Evolutionary conservation across 495 filamentous ascomycete species (phyloP).

Genomic region (Penicillium crystallinum): DNA sequence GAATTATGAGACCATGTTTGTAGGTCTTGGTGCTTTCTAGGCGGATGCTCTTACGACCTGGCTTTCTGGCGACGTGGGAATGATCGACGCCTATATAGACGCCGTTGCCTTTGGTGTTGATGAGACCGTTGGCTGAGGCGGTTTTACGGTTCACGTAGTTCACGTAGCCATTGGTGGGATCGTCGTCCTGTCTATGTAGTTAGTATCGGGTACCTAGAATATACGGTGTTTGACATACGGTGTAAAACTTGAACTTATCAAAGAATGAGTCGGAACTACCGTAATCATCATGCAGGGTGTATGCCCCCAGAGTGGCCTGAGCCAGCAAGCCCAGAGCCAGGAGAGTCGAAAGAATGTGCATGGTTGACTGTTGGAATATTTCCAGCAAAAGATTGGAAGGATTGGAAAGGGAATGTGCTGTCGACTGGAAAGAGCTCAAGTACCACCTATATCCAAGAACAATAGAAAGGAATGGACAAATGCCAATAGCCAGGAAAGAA

Average conservation of each 20-base stretch:
- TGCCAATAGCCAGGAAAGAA: neutral
- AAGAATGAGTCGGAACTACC: slow-evolving; percentile 42
- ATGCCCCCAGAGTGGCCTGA: slow-evolving; percentile 40
- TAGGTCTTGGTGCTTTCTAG: slow-evolving; percentile 51
- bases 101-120: slow-evolving; percentile 36
- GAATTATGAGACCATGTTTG: slow-evolving; percentile 51
- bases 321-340: slow-evolving; percentile 38
- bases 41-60: slow-evolving; percentile 54
- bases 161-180: slow-evolving; percentile 70
- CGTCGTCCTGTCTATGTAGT: slow-evolving; percentile 25
- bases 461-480: slow-evolving; percentile 5
- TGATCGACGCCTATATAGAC: slow-evolving; percentile 44
- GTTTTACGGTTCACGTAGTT: slow-evolving; percentile 49
- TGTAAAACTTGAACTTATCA: slow-evolving; percentile 50
- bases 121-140: slow-evolving; percentile 50
- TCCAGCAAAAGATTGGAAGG: slow-evolving; percentile 5
- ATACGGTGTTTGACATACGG: slow-evolving; percentile 26
- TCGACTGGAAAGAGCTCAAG: slow-evolving; percentile 12
- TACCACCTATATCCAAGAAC: slow-evolving; percentile 7
- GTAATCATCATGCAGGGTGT: slow-evolving; percentile 47
- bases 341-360: slow-evolving; percentile 40
- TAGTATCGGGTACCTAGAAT: slow-evolving; percentile 22
- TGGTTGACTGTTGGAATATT: slow-evolving; percentile 16
- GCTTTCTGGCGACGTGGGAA: slow-evolving; percentile 32
- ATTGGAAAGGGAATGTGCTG: slow-evolving; percentile 11